phyloP scores from a whole-genome alignment of 2,329 filamentous ascomycete genomes.

The Mollisia scopiformis region DNA sequence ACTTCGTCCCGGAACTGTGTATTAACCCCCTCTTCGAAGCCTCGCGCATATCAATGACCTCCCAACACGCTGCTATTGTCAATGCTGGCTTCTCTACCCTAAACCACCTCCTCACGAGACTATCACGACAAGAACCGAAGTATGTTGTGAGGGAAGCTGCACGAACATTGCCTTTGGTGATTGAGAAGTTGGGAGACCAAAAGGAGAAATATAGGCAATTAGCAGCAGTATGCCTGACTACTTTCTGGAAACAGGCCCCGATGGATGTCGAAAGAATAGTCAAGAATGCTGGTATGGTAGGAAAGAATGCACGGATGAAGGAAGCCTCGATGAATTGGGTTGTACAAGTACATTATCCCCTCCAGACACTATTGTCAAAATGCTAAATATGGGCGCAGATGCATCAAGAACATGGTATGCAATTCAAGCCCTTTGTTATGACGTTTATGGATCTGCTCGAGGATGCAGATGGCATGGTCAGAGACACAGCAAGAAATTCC shows the following conservation, averaged over 20 bases:
- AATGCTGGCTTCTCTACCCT: slow-evolving; percentile 87
- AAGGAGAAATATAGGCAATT: slow-evolving; percentile 83
- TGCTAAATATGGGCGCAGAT: slow-evolving; percentile 55
- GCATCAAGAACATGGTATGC: slow-evolving; percentile 77
- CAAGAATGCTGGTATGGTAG: slow-evolving; percentile 75
- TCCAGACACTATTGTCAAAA: not conserved
- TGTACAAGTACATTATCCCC: slow-evolving; percentile 58
- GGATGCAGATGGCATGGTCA: slow-evolving; percentile 85
- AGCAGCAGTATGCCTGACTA: slow-evolving; percentile 75
- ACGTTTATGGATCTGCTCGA: slow-evolving; percentile 84
- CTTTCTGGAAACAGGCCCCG: slow-evolving; percentile 72
- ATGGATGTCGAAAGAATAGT: slow-evolving; percentile 80
- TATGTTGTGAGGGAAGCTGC: slow-evolving; percentile 70
- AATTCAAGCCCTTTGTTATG: slow-evolving; percentile 83
- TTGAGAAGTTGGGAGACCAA: slow-evolving; percentile 85
- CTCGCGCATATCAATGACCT: slow-evolving; percentile 73
- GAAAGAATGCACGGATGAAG: slow-evolving; percentile 83
- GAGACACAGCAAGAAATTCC: slow-evolving; percentile 80
- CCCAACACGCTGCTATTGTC: slow-evolving; percentile 76
- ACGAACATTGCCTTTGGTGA: slow-evolving; percentile 72
- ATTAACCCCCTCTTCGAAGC: slow-evolving; percentile 81
- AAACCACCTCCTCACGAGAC: slow-evolving; percentile 82
- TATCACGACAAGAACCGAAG: slow-evolving; percentile 83
- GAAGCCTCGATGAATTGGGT: slow-evolving; percentile 87
- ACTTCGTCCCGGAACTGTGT: slow-evolving; percentile 78